A percentile compares a stretch with the other conserved stretches of the same genome.
phyloP scores from a whole-genome alignment of 1,284 basidiomycete species.

The Mycena citricolor region DNA sequence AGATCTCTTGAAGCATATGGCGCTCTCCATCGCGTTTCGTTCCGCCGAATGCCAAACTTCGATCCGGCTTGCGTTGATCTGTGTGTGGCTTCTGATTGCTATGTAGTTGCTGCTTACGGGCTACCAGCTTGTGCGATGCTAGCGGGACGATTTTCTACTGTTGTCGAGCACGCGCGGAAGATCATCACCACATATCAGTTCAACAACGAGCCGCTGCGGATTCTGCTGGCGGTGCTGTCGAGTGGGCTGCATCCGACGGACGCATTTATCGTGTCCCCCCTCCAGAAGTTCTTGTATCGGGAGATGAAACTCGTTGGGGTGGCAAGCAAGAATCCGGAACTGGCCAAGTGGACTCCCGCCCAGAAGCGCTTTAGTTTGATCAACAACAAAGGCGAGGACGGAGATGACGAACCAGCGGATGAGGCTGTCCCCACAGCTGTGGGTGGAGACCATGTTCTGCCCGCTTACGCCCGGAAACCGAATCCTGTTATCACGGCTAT shows the following conservation, averaged over 20 bases:
- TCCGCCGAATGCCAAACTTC: constrained; percentile 63
- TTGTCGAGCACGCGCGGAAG: constrained; percentile 75
- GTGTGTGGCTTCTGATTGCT: constrained; percentile 43
- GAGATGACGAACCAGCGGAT: constrained; percentile 14
- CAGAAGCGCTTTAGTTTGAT: constrained; percentile 50
- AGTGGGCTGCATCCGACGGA: constrained; percentile 68
- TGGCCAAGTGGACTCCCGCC: constrained; percentile 55
- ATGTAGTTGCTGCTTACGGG: constrained; percentile 3
- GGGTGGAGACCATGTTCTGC: not conserved
- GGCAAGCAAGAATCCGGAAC: constrained; percentile 59
- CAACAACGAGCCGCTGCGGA: constrained; percentile 79
- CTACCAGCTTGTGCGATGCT: constrained; percentile 68
- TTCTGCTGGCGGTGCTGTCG: constrained; percentile 70
- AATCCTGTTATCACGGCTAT: constrained; percentile 76
- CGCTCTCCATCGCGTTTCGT: constrained; percentile 77
- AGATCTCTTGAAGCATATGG: constrained; percentile 79
- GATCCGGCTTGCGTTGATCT: constrained; percentile 69
- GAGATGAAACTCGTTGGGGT: constrained; percentile 69
- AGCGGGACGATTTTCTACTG: constrained; percentile 52
- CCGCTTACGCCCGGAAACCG: constrained; percentile 61
- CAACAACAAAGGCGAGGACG: constrained; percentile 26
- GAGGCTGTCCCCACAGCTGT: constrained; percentile 31
- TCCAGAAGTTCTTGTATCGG: constrained; percentile 82
- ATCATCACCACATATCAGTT: constrained; percentile 71
- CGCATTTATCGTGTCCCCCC: constrained; percentile 70